Evolutionary conservation across 352 stramenopile species (phyloP), one percentile per base, ranked within the genome.

Genomic region (Saprolegnia diclina): DNA sequence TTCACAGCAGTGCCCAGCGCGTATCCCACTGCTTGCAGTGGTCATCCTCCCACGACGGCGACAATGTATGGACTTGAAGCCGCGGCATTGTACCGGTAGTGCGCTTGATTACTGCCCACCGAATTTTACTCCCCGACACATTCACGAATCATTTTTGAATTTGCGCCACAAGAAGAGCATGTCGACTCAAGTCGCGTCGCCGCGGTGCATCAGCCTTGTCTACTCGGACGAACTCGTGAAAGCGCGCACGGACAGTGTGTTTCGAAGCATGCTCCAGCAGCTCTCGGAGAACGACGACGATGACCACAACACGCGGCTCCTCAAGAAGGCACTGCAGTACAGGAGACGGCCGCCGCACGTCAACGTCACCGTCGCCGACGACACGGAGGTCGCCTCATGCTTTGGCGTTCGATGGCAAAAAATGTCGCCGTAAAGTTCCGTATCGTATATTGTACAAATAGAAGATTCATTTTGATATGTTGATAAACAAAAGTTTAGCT

Each of bases 341-440:
- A 3, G 52, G 19, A 59, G 11, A 42, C 52, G 52, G 7, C 24
- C 52, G 13, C 52, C 11, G 35, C 52, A 26, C 35, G 11, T 48
- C 18, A n/a, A n/a, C 13, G 24, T 59, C 16, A 24, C 52, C 19
- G 35, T 19, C 16, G 1, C 18, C 1, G 42, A 48, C 4, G 52
- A 14, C 4, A 59, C 52, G 11, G 52, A 59, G 19, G 52, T 24
- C 19, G 52, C 52, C 35, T 40, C 35, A 4, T 59, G 24, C 52
- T 59, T 59, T 59, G 52, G 52, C 19, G 52, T 59, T 16, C 52
- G 52, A 42, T 59, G 52, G 52, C 52, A 59, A 42, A 59, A 59
- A 11, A 59, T 24, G 11, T 48, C 13, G 11, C 18, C 11, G 42
- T 48, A 4, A n/a, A n/a, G 11, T 4, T 3, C 18, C 11, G 42